These are phyloP conservation scores for Picea glauca DNA, from an alignment of 75 land plant genomes.

Conservation along the genomic window DNA sequence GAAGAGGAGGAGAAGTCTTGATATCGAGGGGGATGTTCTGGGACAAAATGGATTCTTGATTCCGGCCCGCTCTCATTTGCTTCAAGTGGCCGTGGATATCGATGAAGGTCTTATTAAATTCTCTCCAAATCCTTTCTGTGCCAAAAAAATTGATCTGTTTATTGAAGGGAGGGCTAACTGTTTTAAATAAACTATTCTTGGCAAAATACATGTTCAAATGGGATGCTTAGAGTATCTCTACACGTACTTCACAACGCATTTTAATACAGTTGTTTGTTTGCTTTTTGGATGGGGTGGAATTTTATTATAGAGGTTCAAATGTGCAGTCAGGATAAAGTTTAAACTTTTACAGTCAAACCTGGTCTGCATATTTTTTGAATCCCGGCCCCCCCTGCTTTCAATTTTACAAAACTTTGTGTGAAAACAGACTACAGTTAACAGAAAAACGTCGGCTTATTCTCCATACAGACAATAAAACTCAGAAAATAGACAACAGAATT, in stretches of 20 bases:
- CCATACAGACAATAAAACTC: too few relatives aligned
- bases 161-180: background rate
- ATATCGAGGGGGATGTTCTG: background rate
- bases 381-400: too few relatives aligned
- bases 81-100: constrained; percentile 34
- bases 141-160: background rate
- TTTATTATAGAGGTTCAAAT: background rate
- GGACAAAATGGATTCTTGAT: background rate
- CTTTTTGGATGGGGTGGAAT: background rate
- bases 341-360: too few relatives aligned
- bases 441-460: too few relatives aligned
- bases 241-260: too few relatives aligned
- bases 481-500: too few relatives aligned
- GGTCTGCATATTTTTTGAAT: too few relatives aligned
- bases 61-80: constrained; percentile 12
- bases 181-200: background rate
- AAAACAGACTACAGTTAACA: too few relatives aligned
- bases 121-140: background rate
- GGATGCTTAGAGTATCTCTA: background rate
- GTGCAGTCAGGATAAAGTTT: too few relatives aligned
- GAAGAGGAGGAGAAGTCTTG: too few relatives aligned
- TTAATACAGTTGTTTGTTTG: background rate
- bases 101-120: constrained; percentile 28
- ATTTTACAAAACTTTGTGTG: too few relatives aligned
- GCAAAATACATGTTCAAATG: background rate